Base-by-base conservation (phyloP, 2,329 filamentous ascomycete genomes). In the Stromatinia cepivora region DNA sequence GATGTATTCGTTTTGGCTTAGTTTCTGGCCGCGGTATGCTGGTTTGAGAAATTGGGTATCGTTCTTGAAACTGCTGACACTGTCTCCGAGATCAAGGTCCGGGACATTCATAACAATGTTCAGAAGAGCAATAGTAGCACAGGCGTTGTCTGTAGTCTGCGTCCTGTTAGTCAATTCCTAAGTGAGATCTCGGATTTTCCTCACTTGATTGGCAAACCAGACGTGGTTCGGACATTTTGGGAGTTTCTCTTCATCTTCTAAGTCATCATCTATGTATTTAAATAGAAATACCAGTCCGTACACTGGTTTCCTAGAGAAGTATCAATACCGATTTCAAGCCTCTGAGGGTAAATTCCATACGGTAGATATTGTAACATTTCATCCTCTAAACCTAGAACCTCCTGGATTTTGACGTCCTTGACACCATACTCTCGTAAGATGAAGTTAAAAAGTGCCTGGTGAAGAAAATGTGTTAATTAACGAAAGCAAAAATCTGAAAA, bases 141-240 rank as follows among this genome's bases (percentile, higher is more conserved):
- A 99, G 36, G 93, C 90, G 79, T 97, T 97, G 68, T 87, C 85
- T 0, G 88, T 90, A 0, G 92, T 93, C 90, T 94, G 39, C 39
- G 8, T 45, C 66, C 6, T 65, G 17, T 69, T 56, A 69, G 42
- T 39, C 17, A 61, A 46, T 50, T 45, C 3, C 25, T 53, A 22
- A 36, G 25, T 15, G 34, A 56, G 69, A 53, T 71, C 39, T 7
- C 53, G 46, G 46, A 58, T 52, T 2, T 39, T 34, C 75, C 81
- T 28, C 77, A 92, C 90, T 81, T 97, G 94, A 76, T 97, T 97
- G 39, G 94, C 93, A 79, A 97, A 98, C 94, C 95, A 99, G 25
- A 98, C 83, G 42, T 87, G 82, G 4, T 87, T 81, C 0, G 89
- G 88, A 72, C 86, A 89, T 71, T 78, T 84, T 57, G 81, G 82